These are phyloP conservation scores for Hyphopichia buzzinii DNA, from an alignment of 1,139 yeast genomes.

Conservation along the genomic window DNA sequence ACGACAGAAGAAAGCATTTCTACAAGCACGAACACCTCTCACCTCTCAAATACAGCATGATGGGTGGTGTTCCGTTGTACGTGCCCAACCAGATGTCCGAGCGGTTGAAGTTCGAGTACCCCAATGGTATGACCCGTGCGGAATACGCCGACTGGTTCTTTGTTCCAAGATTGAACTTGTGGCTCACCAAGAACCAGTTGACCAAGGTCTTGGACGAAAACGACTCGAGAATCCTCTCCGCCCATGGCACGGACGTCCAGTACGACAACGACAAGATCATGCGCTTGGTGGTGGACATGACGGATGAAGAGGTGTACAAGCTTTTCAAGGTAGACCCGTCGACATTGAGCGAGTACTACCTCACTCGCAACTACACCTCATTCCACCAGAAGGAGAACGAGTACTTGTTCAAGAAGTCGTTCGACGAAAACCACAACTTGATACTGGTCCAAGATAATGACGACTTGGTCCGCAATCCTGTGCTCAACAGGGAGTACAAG, in stretches of 20 bases:
- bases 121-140: conserved; percentile 19
- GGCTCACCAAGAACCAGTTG: conserved; percentile 23
- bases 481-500: not conserved
- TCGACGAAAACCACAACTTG: not conserved
- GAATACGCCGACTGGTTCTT: conserved; percentile 27
- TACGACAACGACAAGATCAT: conserved; percentile 9
- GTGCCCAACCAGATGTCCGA: conserved; percentile 23
- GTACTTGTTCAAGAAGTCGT: conserved; percentile 9
- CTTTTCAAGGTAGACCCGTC: conserved; percentile 14
- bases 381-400: conserved; percentile 16
- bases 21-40: conserved; percentile 20
- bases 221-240: conserved; percentile 13
- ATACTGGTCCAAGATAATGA: conserved; percentile 3
- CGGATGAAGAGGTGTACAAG: conserved; percentile 15
- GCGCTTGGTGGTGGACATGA: conserved; percentile 10
- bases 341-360: conserved; percentile 17
- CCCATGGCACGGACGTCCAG: conserved; percentile 9
- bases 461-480: conserved; percentile 4
- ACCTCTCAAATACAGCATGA: conserved; percentile 20
- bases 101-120: conserved; percentile 25
- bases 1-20: conserved; percentile 23
- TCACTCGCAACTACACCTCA: conserved; percentile 12
- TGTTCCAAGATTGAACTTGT: conserved; percentile 25
- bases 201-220: conserved; percentile 18
- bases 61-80: conserved; percentile 28